Evolutionary conservation across 176 grass and related monocot genomes (phyloP), one percentile per base, ranked within the genome.

Genomic region (Dactylis glomerata): DNA sequence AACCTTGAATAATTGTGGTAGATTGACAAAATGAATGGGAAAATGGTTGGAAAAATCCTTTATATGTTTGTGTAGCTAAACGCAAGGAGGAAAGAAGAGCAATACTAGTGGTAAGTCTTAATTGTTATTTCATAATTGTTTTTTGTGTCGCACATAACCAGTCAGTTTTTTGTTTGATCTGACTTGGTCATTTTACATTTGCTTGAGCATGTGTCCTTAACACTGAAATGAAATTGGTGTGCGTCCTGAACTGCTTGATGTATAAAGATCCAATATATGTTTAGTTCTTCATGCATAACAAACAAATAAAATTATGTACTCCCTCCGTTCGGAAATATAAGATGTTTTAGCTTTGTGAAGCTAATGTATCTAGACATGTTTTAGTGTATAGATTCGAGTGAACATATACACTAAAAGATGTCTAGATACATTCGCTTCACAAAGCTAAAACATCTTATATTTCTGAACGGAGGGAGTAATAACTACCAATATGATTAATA

Each of bases 21-120:
- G 88, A 88, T 94, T 32, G 49, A 69, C 38, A 68, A 26, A 91
- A 86, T 94, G 86, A 83, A 90, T 17, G 79, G 89, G 19, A 89
- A 62, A 56, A 77, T 94, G 38, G 54, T 86, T 30, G 82, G 79
- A 28, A 81, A 20, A 94, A 91, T 51, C 86, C 86, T 1, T 37
- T 93, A 7, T 93, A 84, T 47, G 85, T 93, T 68, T 83, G 66
- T 76, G 22, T 88, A 22, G 73, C 83, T 70, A 82, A 93, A 66
- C 51, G 68, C 2, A 91, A 83, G 46, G 88, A 93, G 77, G 73
- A 91, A 82, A 85, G 74, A 77, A 91, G 56, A 66, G 74, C 78
- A 0, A 86, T 74, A 75, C 44, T 93, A 71, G 75, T 47, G 71
- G 86, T 93, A 83, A 5, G 46, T 83, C 27, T 24, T 14, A 40